phyloP scores from a whole-genome alignment of 768 basidiomycete species.

The Pulveroboletus sp. region DNA sequence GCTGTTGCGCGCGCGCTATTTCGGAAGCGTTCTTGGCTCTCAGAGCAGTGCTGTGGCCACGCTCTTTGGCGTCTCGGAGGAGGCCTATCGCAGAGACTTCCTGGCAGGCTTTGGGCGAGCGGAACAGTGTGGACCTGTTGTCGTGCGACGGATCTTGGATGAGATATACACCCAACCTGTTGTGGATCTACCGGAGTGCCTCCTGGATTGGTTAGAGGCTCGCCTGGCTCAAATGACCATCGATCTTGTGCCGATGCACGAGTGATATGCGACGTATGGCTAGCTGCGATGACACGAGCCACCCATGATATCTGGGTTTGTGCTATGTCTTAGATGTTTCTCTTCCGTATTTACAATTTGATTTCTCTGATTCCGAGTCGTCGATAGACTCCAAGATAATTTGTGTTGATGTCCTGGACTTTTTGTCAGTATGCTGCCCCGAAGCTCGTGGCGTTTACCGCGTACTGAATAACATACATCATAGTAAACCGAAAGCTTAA shows the following conservation, averaged over 20 bases:
- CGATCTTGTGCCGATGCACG: conserved; percentile 15
- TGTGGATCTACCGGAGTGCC: conserved; percentile 25
- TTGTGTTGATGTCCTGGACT: no score
- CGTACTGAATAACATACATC: no score
- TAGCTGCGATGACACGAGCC: no score
- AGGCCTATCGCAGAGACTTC: conserved; percentile 63
- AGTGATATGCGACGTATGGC: not conserved
- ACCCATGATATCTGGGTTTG: not conserved
- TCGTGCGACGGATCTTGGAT: conserved; percentile 55
- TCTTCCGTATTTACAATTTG: not conserved
- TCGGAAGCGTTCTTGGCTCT: conserved; percentile 1
- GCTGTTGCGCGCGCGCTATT: conserved; percentile 46
- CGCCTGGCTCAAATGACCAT: conserved; percentile 12
- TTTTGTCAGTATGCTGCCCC: no score
- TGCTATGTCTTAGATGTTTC: not conserved
- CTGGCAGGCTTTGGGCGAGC: conserved; percentile 73
- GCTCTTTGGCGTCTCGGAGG: conserved; percentile 55
- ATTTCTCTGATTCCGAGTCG: no score
- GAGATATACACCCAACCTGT: conserved; percentile 36
- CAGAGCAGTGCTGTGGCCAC: conserved; percentile 38
- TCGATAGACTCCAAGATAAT: no score
- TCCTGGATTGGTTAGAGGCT: conserved; percentile 47
- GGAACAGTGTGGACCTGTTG: conserved; percentile 61
- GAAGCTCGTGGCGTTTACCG: no score
- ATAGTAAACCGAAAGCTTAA: no score